These are phyloP conservation scores for Breynia disticha DNA, from an alignment of 441 rosid species.

Conservation along the genomic window DNA sequence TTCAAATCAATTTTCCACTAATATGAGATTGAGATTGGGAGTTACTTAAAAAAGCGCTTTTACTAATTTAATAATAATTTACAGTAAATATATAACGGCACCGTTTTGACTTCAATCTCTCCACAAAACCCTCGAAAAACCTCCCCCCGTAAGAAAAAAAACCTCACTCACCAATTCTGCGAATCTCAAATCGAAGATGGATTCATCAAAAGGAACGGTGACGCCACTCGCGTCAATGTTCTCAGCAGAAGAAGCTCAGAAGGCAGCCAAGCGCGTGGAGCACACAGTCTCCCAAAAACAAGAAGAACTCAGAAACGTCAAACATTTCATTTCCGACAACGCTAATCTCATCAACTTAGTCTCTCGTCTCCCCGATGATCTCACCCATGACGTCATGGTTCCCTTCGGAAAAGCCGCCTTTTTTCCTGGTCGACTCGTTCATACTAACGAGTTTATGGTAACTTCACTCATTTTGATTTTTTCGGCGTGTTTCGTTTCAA, in stretches of 20 bases:
- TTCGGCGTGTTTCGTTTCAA: neutral
- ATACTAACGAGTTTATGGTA: constrained; percentile 85
- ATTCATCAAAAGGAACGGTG: constrained; percentile 60
- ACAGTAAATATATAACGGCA: no score
- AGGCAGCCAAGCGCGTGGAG: constrained; percentile 60
- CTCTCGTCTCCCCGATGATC: constrained; percentile 64
- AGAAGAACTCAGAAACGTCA: constrained; percentile 38
- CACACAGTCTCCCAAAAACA: constrained; percentile 49
- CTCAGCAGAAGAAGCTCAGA: constrained; percentile 44
- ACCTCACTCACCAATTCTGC: no score
- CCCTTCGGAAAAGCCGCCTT: constrained; percentile 81
- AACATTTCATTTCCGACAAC: constrained; percentile 57
- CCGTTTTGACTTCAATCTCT: no score
- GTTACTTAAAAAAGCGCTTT: no score
- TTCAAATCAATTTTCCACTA: no score
- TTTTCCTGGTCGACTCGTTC: constrained; percentile 76
- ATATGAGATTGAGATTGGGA: no score
- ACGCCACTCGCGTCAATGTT: constrained; percentile 61
- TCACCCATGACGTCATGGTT: constrained; percentile 75
- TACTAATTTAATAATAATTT: no score
- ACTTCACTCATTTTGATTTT: neutral
- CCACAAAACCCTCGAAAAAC: no score
- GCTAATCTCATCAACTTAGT: constrained; percentile 46
- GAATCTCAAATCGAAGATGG: no score
- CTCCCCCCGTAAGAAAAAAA: no score